A percentile compares a stretch with the other conserved stretches of the same genome.
Conservation (phyloP, 345 rosid species). For the Acer campestre region DNA sequence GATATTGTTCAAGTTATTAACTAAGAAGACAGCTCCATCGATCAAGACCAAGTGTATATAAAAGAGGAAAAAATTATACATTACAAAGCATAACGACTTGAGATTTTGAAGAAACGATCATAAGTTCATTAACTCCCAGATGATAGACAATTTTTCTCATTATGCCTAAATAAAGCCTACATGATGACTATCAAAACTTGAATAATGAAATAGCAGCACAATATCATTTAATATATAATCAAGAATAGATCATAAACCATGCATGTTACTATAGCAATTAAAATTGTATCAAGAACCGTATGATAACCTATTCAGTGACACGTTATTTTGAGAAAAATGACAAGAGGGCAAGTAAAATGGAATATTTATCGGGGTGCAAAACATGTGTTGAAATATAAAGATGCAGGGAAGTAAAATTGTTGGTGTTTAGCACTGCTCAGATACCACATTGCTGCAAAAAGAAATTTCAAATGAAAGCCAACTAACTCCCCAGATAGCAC, state of each 20-base stretch:
- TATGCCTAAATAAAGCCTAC: neutral
- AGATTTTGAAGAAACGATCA: neutral
- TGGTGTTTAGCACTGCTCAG: neutral
- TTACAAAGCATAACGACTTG: neutral
- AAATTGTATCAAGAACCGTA: neutral
- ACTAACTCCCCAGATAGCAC: conserved; percentile 10
- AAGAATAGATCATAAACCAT: neutral
- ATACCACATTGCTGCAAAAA: conserved; percentile 2
- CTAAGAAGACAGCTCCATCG: neutral
- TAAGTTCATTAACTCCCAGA: neutral
- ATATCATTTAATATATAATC: neutral
- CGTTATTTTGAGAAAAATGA: conserved; percentile 4
- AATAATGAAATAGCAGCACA: neutral
- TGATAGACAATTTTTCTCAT: neutral
- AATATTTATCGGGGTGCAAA: neutral
- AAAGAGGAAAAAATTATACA: neutral
- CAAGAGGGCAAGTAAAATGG: neutral
- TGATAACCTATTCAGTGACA: neutral
- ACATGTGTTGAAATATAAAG: neutral
- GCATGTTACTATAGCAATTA: neutral
- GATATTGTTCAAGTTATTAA: neutral
- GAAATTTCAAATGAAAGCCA: conserved; percentile 11
- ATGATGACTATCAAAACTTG: neutral
- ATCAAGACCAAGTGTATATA: neutral
- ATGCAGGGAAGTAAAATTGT: neutral